Evolutionary conservation across 2,329 filamentous ascomycete genomes (phyloP), one percentile per base, ranked within the genome.

Genomic region (Trichoderma lentiforme): DNA sequence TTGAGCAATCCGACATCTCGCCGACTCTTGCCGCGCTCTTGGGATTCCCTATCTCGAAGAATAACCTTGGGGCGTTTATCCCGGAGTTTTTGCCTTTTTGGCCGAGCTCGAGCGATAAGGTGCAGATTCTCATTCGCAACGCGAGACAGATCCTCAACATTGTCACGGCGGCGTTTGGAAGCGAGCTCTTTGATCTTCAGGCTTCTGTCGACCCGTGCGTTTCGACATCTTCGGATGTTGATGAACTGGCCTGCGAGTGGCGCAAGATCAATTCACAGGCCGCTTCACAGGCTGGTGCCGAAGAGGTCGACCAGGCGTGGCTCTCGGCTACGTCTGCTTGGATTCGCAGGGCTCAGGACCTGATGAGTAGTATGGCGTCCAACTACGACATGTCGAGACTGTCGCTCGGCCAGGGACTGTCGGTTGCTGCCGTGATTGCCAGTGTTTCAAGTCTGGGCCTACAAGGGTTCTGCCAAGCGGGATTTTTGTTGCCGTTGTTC

Each of bases 1-100:
- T 98, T n/a, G 93, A 98, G 79, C 96, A 99, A 82, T 97, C 94
- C 1, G 97, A 99, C 81, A 88, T 99, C 72, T 94, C 93, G 0
- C 95, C 96, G 1, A 98, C 95, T 0, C 84, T 99, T 26, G 94
- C 93, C 12, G 94, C 91, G 1, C 84, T 99, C 34, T 86, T 99
- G 58, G 95, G 95, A 0, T 92, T 99, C 74, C 95, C 96, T 0
- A 86, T 97, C 1, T 93, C 96, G 0, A 90, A 91, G 80, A 99
- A 99, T 78, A 98, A 94, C 74, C 84, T 99, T 0, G 96, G 96
- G 1, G 90, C 94, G 1, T 91, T 98, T 73, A 94, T 98, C 63
- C 85, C 89, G 0, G 89, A 94, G 6, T 91, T 99, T 75, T 83
- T 97, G 18, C 84, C 87, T 0, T 89, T 98, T 74, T 98, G 94